phyloP scores from a whole-genome alignment of 2,329 filamentous ascomycete species.

The Dendrostoma leiphaemia region DNA sequence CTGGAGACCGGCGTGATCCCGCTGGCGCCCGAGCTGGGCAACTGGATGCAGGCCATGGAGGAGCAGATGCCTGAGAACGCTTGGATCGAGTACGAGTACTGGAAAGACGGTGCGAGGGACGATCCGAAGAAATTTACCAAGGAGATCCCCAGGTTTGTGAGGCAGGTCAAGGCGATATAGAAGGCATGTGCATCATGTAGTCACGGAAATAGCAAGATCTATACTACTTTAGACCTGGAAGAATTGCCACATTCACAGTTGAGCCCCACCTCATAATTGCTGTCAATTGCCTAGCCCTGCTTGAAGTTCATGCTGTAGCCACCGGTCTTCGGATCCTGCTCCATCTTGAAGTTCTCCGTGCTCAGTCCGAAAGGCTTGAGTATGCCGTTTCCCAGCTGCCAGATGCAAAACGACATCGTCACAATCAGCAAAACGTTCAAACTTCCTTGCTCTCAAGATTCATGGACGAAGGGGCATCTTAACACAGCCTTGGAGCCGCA shows the following conservation, averaged over 20 bases:
- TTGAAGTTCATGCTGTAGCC: slow-evolving; percentile 94
- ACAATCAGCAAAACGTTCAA: no score
- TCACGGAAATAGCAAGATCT: no score
- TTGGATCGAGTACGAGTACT: slow-evolving; percentile 67
- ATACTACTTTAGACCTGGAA: no score
- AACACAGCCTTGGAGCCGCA: no score
- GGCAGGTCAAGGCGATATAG: slow-evolving; percentile 19
- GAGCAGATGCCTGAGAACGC: slow-evolving; percentile 64
- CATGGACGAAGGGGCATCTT: no score
- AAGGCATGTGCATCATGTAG: neutral
- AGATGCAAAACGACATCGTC: no score
- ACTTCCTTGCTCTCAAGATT: no score
- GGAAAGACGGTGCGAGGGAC: slow-evolving; percentile 43
- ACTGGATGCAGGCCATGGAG: slow-evolving; percentile 59
- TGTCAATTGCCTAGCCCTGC: slow-evolving; percentile 5
- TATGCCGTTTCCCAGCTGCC: slow-evolving; percentile 76
- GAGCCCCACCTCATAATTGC: no score
- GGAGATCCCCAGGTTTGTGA: slow-evolving; percentile 17
- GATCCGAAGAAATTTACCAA: slow-evolving; percentile 40
- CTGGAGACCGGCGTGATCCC: slow-evolving; percentile 60
- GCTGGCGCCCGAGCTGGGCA: slow-evolving; percentile 54
- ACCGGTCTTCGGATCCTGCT: slow-evolving; percentile 83
- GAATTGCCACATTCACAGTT: no score
- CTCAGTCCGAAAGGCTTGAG: slow-evolving; percentile 91
- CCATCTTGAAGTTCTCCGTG: slow-evolving; percentile 93